A percentile compares a stretch with the other conserved stretches of the same genome.
Conservation (phyloP, 805 yeast species). For the Alloascoidea africana region DNA sequence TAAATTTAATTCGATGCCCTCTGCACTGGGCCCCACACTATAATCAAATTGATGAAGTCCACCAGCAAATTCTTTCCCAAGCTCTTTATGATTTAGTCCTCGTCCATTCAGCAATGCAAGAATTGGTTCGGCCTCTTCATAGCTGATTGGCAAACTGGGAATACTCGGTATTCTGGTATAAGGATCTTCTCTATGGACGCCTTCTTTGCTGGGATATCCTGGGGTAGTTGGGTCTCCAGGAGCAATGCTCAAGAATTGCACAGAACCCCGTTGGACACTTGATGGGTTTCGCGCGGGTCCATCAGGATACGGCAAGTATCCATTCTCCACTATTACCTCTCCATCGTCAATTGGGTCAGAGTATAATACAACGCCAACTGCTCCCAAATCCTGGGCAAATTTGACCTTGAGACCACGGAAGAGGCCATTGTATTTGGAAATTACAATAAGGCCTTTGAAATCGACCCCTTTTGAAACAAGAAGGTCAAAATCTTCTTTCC, state of each 20-base stretch:
- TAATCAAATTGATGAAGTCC: constrained; percentile 28
- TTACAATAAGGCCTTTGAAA: constrained; percentile 42
- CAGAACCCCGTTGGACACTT: constrained; percentile 65
- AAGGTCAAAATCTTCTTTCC: constrained; percentile 37
- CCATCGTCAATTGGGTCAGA: constrained; percentile 52
- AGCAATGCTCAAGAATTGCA: constrained; percentile 37
- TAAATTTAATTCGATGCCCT: constrained; percentile 31
- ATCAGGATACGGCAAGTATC: constrained; percentile 50
- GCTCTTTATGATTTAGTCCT: constrained; percentile 27
- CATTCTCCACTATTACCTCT: constrained; percentile 32
- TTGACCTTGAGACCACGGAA: constrained; percentile 66
- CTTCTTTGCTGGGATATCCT: constrained; percentile 41
- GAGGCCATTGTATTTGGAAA: constrained; percentile 49
- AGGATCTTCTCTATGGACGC: constrained; percentile 34
- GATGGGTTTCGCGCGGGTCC: constrained; percentile 73
- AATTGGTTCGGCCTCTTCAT: constrained; percentile 46
- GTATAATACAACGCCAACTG: constrained; percentile 49
- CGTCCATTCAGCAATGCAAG: constrained; percentile 39
- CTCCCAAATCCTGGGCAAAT: constrained; percentile 61
- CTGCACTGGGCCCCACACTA: constrained; percentile 37
- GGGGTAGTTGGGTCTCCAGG: constrained; percentile 81
- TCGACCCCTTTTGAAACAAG: constrained; percentile 32
- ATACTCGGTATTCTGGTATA: constrained; percentile 39
- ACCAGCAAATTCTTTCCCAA: constrained; percentile 32
- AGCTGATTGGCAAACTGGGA: constrained; percentile 59